These are phyloP conservation scores for Lolium perenne DNA, from an alignment of 176 grass and related monocot genomes.

Conservation along the genomic window DNA sequence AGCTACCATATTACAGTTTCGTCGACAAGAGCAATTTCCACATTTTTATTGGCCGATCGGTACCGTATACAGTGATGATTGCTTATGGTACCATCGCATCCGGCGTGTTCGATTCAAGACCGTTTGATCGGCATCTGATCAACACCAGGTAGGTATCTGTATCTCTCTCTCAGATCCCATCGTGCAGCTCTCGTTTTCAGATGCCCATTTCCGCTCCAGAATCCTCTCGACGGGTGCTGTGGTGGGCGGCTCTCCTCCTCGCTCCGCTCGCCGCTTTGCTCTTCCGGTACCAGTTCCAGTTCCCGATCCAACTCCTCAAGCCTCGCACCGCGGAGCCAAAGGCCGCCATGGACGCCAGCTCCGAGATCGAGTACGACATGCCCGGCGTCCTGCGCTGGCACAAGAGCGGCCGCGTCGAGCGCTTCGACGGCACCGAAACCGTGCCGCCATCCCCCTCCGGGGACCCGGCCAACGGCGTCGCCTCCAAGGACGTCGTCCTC, in stretches of 20 bases:
- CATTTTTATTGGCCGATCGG: too few relatives aligned
- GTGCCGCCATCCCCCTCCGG: constrained; percentile 53
- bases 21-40: too few relatives aligned
- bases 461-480: constrained; percentile 56
- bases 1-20: too few relatives aligned
- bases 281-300: neutral
- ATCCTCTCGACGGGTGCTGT: constrained; percentile 19
- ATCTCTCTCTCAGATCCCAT: neutral
- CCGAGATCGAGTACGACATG: constrained; percentile 62
- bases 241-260: constrained; percentile 29
- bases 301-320: constrained; percentile 6
- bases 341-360: constrained; percentile 49
- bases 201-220: constrained; percentile 14
- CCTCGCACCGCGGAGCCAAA: neutral
- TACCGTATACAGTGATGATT: too few relatives aligned
- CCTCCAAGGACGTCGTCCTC: constrained; percentile 69
- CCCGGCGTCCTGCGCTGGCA: constrained; percentile 49
- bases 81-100: too few relatives aligned
- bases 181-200: neutral
- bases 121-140: neutral
- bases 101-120: neutral
- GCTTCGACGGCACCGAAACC: constrained; percentile 63
- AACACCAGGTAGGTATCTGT: neutral
- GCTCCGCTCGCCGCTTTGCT: constrained; percentile 40
- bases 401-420: constrained; percentile 78